Evolutionary conservation across 257 asterid genomes (phyloP), one percentile per base, ranked within the genome.

Genomic region (Ophiorrhiza pumila): DNA sequence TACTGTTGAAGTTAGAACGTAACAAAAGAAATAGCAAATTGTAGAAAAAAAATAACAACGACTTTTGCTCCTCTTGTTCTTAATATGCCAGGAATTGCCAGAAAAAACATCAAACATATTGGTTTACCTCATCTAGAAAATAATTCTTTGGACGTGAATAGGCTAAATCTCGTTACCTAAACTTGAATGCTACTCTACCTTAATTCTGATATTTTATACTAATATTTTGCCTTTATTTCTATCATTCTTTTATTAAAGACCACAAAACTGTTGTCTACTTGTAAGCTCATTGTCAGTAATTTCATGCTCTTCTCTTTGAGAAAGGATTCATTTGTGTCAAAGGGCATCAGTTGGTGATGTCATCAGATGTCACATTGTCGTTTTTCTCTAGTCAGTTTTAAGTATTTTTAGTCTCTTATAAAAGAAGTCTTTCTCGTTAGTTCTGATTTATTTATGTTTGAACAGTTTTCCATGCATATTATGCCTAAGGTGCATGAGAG

Each of bases 401-500:
- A 20, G 65, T 65, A n/a, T 20, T 49, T 49, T 35, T 2, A 22
- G 69, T 31, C 22, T 65, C 29, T 68, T 25, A n/a, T 56, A 20
- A 18, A 4, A 17, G 3, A 20, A 59, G 52, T 58, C 45, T 61
- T n/a, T 64, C 72, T 58, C 25, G 43, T 22, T 46, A 10, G 61
- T 67, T 60, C 42, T 27, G 23, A 27, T 32, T 61, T 73, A 0
- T n/a, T 52, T 32, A 70, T 68, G 41, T 53, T 65, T 77, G 69
- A 39, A 79, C 92, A 92, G 97, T 78, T 86, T 90, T 80, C 96
- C 97, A 39, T 92, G 97, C 83, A 37, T 85, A 29, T 68, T 92
- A 77, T 92, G 96, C 88, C 76, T 90, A 59, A 84, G 89, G 73
- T 92, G 97, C 89, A 84, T 88, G 93, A 83, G 84, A 80, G 97